These are phyloP conservation scores for Zymoseptoria tritici DNA, from an alignment of 2,329 filamentous ascomycete genomes.

Conservation along the genomic window DNA sequence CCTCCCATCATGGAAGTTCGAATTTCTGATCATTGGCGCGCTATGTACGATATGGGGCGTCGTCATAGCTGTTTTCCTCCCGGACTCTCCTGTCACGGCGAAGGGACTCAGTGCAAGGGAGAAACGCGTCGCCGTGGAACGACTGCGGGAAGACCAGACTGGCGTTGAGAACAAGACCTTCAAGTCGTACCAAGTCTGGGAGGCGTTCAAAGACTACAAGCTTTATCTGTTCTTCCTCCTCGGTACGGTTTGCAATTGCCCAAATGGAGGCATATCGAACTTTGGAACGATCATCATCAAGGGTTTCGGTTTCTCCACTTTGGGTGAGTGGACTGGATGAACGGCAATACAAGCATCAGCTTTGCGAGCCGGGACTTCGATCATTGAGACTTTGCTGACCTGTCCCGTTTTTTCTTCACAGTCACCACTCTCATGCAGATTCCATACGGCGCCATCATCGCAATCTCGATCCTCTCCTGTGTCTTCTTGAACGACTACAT, in stretches of 20 bases:
- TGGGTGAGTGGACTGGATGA: slow-evolving; percentile 16
- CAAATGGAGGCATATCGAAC: slow-evolving; percentile 52
- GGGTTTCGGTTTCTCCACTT: slow-evolving; percentile 49
- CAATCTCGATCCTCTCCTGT: slow-evolving; percentile 43
- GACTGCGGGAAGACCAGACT: slow-evolving; percentile 51
- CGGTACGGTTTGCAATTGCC: slow-evolving; percentile 44
- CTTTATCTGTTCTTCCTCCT: slow-evolving; percentile 51
- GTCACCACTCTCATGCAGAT: slow-evolving; percentile 50
- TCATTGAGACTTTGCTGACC: not conserved
- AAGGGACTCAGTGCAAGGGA: slow-evolving; percentile 46
- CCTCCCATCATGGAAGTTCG: slow-evolving; percentile 56
- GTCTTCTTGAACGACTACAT: slow-evolving; percentile 42
- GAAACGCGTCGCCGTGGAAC: slow-evolving; percentile 48
- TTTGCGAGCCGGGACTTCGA: not conserved
- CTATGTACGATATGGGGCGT: slow-evolving; percentile 55
- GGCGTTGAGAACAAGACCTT: slow-evolving; percentile 48
- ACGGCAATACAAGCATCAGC: not conserved
- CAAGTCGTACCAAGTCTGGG: slow-evolving; percentile 47
- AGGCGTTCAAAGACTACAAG: slow-evolving; percentile 53
- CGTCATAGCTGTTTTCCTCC: slow-evolving; percentile 37
- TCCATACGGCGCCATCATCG: slow-evolving; percentile 44
- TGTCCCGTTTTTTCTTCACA: slow-evolving; percentile 7
- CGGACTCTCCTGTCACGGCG: slow-evolving; percentile 45
- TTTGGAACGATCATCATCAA: slow-evolving; percentile 54
- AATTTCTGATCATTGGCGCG: slow-evolving; percentile 56